Conservation (phyloP, 108 stramenopile genomes). For the Phaeodactylum tricornutum region DNA sequence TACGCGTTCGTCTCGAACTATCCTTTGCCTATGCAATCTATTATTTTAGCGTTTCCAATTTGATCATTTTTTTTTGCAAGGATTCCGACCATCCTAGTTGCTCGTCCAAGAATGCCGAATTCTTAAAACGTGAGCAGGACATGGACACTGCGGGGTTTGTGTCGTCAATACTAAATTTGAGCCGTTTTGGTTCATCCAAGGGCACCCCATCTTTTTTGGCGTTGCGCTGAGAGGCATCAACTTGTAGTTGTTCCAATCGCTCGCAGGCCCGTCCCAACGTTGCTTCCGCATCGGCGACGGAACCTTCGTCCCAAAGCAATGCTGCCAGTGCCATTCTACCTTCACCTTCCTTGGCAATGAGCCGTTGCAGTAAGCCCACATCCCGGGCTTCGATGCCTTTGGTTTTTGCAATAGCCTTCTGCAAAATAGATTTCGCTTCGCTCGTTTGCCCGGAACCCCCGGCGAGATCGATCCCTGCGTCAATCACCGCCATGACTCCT, state of each 20-base stretch:
- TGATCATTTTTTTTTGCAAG: constrained; percentile 48
- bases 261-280: constrained; percentile 51
- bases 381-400: constrained; percentile 52
- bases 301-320: constrained; percentile 40
- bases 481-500: constrained; percentile 44
- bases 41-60: constrained; percentile 18
- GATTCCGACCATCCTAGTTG: constrained; percentile 49
- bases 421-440: constrained; percentile 16
- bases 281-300: constrained; percentile 42
- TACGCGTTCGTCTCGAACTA: no score
- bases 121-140: constrained; percentile 56
- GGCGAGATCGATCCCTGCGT: constrained; percentile 69
- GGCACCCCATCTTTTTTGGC: constrained; percentile 20
- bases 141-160: constrained; percentile 38
- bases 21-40: no score
- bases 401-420: constrained; percentile 35
- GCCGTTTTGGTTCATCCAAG: constrained; percentile 12
- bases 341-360: constrained; percentile 78
- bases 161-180: constrained; percentile 70
- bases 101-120: constrained; percentile 47
- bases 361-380: constrained; percentile 57
- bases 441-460: constrained; percentile 5
- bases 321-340: constrained; percentile 58
- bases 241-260: constrained; percentile 65
- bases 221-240: constrained; percentile 32